Evolutionary conservation across 176 grass and related monocot species (phyloP).

Genomic region (Hyparrhenia diplandra): DNA sequence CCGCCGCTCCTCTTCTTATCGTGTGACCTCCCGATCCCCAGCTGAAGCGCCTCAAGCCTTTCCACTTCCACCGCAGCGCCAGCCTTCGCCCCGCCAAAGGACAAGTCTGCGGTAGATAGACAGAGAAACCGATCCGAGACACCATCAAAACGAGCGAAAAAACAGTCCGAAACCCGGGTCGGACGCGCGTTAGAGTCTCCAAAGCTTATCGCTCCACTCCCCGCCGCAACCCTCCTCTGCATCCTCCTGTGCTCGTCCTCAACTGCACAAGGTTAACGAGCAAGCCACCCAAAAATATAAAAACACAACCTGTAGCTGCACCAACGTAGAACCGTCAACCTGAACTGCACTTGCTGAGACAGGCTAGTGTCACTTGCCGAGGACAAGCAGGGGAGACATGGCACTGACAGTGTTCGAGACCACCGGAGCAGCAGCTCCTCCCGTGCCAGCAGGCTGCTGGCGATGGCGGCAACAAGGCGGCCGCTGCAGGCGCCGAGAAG

Average conservation of each 20-base stretch:
- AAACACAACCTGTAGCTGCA: slow-evolving; percentile 6
- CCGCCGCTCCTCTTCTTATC: slow-evolving; percentile 25
- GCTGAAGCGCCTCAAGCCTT: background rate
- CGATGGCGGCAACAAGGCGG: background rate
- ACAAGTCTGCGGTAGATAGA: background rate
- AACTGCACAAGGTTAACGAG: background rate
- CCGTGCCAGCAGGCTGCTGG: slow-evolving; percentile 26
- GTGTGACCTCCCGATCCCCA: background rate
- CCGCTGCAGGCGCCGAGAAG: background rate
- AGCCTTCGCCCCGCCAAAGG: background rate
- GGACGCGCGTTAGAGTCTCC: slow-evolving; percentile 13
- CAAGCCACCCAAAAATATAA: background rate
- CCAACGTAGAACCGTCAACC: background rate
- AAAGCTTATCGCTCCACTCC: slow-evolving; percentile 26
- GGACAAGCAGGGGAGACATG: slow-evolving; percentile 18
- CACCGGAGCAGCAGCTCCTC: slow-evolving; percentile 33
- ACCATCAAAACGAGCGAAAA: background rate
- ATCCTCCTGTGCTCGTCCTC: background rate
- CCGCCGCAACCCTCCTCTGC: background rate
- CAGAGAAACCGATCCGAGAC: background rate
- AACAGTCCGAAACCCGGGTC: background rate
- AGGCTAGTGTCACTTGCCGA: background rate
- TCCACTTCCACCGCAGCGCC: background rate
- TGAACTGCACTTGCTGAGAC: slow-evolving; percentile 19
- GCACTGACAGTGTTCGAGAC: slow-evolving; percentile 46